Conservation (phyloP, 495 filamentous ascomycete species). For the Aspergillus heteromorphus region DNA sequence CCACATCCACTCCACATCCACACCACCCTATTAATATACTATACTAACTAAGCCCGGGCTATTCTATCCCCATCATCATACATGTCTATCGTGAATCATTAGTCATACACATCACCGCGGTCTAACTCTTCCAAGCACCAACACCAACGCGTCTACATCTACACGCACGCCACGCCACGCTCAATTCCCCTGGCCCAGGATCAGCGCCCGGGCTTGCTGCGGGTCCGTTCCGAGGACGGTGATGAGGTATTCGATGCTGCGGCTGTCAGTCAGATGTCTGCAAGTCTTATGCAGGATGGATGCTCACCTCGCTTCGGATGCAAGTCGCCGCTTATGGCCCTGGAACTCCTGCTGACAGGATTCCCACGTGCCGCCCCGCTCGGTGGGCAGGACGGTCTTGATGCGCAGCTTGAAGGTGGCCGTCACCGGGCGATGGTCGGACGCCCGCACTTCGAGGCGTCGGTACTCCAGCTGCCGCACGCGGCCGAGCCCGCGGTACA, state of each 20-base stretch:
- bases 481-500: conserved; percentile 77
- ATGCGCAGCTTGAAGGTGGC: conserved; percentile 74
- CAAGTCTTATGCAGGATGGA: background rate
- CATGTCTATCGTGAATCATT: conserved; percentile 46
- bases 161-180: too few species aligned
- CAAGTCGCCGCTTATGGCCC: conserved; percentile 56
- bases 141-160: background rate
- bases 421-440: conserved; percentile 90
- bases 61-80: conserved; percentile 14
- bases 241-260: conserved; percentile 49
- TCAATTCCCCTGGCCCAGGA: conserved; percentile 24
- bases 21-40: too few species aligned
- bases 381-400: conserved; percentile 67
- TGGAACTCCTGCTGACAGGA: conserved; percentile 67
- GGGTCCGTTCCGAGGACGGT: conserved; percentile 46
- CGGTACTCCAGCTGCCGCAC: conserved; percentile 84
- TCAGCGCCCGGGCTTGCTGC: conserved; percentile 39
- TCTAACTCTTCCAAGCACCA: background rate
- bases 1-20: too few species aligned
- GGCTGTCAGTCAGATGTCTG: conserved; percentile 1
- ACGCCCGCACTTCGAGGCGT: conserved; percentile 81
- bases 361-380: conserved; percentile 62
- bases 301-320: conserved; percentile 57
- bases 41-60: too few species aligned
- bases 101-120: conserved; percentile 32